phyloP scores from a whole-genome alignment of 306 rosid species.

The Corylus avellana region DNA sequence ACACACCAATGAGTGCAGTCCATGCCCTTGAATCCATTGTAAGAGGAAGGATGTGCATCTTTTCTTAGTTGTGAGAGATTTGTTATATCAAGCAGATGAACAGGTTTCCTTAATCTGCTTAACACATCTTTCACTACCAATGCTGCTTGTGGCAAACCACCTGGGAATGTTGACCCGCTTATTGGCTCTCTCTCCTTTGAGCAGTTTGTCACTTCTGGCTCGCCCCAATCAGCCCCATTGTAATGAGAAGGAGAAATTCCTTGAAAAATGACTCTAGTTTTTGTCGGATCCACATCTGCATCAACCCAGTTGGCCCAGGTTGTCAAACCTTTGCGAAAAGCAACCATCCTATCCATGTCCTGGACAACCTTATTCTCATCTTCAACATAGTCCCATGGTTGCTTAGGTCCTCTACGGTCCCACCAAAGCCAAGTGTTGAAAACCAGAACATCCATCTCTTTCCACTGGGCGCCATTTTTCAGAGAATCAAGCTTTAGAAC shows the following conservation, averaged over 20 bases:
- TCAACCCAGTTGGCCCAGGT: constrained; percentile 79
- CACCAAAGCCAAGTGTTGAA: constrained; percentile 92
- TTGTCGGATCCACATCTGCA: constrained; percentile 34
- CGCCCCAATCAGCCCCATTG: constrained; percentile 52
- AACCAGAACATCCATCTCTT: constrained; percentile 58
- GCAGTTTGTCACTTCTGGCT: constrained; percentile 51
- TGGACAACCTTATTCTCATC: constrained; percentile 37
- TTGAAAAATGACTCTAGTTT: constrained; percentile 58
- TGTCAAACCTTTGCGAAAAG: constrained; percentile 50
- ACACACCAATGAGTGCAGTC: constrained; percentile 86
- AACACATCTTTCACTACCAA: constrained; percentile 44
- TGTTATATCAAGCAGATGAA: constrained; percentile 62
- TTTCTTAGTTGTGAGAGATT: constrained; percentile 68
- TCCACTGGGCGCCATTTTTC: constrained; percentile 56
- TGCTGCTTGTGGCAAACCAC: constrained; percentile 46
- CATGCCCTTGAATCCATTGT: constrained; percentile 54
- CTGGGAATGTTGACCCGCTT: constrained; percentile 46
- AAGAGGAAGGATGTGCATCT: constrained; percentile 65
- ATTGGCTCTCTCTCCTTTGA: constrained; percentile 54
- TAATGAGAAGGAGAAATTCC: constrained; percentile 75
- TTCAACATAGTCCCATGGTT: constrained; percentile 76
- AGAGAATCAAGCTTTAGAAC: constrained; percentile 71
- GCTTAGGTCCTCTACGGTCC: constrained; percentile 54
- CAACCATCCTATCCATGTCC: constrained; percentile 76
- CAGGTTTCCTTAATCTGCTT: constrained; percentile 34